Percentiles rank a stretch among this genome's conserved stretches.
Conservation (phyloP, 2,329 filamentous ascomycete genomes). For the Akanthomyces muscarius region DNA sequence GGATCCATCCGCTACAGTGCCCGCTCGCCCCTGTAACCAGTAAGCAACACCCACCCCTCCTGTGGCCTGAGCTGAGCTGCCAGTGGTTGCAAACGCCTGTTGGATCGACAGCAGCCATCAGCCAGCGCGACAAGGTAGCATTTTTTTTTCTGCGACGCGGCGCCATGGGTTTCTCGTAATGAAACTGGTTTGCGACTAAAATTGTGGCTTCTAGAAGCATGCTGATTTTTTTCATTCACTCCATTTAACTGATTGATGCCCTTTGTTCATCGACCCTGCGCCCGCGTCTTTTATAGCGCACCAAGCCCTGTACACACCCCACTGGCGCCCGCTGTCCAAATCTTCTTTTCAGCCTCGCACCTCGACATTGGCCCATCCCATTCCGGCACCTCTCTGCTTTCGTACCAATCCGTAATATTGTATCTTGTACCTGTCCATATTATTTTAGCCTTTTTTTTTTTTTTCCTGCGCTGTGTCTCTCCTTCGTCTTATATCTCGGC, state of each 20-base stretch:
- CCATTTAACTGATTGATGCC: background rate
- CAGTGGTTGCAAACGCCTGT: background rate
- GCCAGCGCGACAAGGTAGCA: background rate
- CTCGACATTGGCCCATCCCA: background rate
- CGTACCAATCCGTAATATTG: background rate
- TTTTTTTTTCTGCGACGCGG: background rate
- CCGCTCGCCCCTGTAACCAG: background rate
- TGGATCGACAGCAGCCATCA: background rate
- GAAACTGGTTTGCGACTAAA: background rate
- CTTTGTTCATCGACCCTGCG: background rate
- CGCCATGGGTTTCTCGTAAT: background rate
- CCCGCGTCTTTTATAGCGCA: background rate
- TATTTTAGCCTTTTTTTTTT: background rate
- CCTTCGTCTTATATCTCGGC: slow-evolving; percentile 5
- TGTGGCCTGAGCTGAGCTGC: background rate
- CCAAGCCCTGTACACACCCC: background rate
- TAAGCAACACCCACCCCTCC: background rate
- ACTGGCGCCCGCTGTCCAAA: background rate
- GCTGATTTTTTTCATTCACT: background rate
- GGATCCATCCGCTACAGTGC: background rate
- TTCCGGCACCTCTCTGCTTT: background rate
- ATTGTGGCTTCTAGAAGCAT: background rate
- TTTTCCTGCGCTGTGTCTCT: background rate
- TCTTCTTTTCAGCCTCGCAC: slow-evolving; percentile 3
- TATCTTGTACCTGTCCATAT: background rate